Evolutionary conservation across 495 filamentous ascomycete species (phyloP).

Genomic region (Cryomyces minteri): DNA sequence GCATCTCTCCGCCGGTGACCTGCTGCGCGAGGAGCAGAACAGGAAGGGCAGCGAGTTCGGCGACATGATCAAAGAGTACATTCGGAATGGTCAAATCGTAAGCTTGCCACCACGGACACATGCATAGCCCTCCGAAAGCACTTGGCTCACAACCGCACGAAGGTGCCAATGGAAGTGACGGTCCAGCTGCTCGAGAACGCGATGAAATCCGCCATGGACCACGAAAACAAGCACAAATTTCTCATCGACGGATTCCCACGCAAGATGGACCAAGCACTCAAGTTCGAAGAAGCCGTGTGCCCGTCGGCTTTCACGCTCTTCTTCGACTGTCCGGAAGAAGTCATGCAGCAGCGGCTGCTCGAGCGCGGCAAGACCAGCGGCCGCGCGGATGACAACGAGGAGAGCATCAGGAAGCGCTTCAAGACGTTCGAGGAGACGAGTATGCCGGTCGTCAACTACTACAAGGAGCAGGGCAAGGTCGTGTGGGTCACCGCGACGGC

Average conservation of each 20-base stretch:
- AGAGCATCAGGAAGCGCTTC: conserved; percentile 92
- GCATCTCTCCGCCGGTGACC: conserved; percentile 84
- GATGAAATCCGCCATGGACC: conserved; percentile 46
- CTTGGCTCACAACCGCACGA: no score
- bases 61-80: conserved; percentile 73
- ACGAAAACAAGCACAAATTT: conserved; percentile 39
- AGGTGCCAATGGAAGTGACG: conserved; percentile 91
- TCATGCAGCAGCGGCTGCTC: conserved; percentile 66
- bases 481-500: conserved; percentile 54
- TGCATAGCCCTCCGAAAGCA: no score
- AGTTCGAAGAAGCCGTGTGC: conserved; percentile 82
- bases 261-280: conserved; percentile 87
- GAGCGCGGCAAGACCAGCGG: conserved; percentile 86
- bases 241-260: conserved; percentile 90
- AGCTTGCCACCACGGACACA: no score
- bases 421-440: conserved; percentile 82
- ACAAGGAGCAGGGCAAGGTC: conserved; percentile 57
- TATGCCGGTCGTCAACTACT: conserved; percentile 89
- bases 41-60: conserved; percentile 74
- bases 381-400: conserved; percentile 79
- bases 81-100: conserved; percentile 76
- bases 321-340: conserved; percentile 74
- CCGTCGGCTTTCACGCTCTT: conserved; percentile 71
- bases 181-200: conserved; percentile 81
- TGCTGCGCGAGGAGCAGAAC: conserved; percentile 84